phyloP scores from a whole-genome alignment of 1,284 basidiomycete species.

The Microbotryum scabiosae region DNA sequence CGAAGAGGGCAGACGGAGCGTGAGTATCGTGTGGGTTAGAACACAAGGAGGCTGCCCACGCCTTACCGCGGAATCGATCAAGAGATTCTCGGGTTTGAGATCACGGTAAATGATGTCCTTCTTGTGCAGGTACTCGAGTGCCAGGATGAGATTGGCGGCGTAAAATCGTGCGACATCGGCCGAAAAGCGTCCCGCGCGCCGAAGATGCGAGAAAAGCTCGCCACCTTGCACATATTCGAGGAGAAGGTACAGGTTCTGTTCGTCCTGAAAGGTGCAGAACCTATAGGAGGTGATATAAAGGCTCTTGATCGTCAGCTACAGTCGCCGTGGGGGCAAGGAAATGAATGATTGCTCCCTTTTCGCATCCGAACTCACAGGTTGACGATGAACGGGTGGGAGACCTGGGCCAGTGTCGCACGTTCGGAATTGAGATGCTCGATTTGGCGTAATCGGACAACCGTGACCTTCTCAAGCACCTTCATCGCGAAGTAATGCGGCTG shows the following conservation, averaged over 20 bases:
- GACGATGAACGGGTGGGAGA: conserved; percentile 51
- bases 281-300: conserved; percentile 6
- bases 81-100: conserved; percentile 86
- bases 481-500: conserved; percentile 35
- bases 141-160: conserved; percentile 92
- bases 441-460: conserved; percentile 49
- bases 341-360: conserved; percentile 21
- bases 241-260: conserved; percentile 60
- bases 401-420: conserved; percentile 46
- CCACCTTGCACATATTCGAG: conserved; percentile 96
- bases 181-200: conserved; percentile 67
- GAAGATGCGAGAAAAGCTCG: conserved; percentile 81
- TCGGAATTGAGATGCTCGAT: conserved; percentile 52
- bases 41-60: conserved; percentile 39
- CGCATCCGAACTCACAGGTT: conserved; percentile 45
- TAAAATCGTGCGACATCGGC: conserved; percentile 90
- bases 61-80: conserved; percentile 51
- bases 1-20: conserved; percentile 46
- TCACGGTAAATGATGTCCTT: conserved; percentile 64
- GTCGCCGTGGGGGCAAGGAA: conserved; percentile 14
- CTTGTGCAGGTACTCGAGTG: conserved; percentile 79
- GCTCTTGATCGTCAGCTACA: background rate
- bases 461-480: conserved; percentile 48
- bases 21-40: conserved; percentile 45
- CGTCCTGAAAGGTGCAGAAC: conserved; percentile 74